A percentile compares a stretch with the other conserved stretches of the same genome.
Conservation (phyloP, 78 protist genomes). For the Andalucia godoyi region DNA sequence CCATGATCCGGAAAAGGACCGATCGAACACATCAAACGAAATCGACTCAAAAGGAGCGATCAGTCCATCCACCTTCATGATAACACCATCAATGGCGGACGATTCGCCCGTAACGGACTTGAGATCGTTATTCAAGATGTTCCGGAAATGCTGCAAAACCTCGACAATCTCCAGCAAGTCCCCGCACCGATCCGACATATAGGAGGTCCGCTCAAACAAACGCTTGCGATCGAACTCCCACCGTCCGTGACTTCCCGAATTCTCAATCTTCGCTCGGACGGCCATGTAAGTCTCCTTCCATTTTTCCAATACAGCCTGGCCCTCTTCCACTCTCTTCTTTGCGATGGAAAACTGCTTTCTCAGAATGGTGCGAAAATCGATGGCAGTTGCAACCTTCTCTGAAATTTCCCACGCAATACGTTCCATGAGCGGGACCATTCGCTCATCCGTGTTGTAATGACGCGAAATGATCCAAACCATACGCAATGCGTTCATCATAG, state of each 20-base stretch:
- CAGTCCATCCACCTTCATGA: constrained; percentile 22
- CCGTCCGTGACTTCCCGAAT: constrained; percentile 41
- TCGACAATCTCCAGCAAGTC: constrained; percentile 35
- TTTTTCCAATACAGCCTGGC: not conserved
- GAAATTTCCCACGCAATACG: constrained; percentile 48
- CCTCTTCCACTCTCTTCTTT: not conserved
- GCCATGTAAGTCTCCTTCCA: constrained; percentile 27
- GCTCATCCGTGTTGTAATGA: constrained; percentile 66
- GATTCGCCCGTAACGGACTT: constrained; percentile 59
- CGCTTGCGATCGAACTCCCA: constrained; percentile 74
- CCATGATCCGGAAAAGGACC: constrained; percentile 19
- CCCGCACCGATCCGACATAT: constrained; percentile 37
- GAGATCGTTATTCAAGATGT: constrained; percentile 49
- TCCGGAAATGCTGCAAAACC: constrained; percentile 26
- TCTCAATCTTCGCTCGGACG: constrained; percentile 49
- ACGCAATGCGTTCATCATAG: constrained; percentile 66
- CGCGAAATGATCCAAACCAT: constrained; percentile 88
- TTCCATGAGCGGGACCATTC: constrained; percentile 56
- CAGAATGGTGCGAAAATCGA: not conserved
- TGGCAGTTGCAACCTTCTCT: constrained; percentile 2
- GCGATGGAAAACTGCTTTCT: not conserved
- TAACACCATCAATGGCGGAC: constrained; percentile 40
- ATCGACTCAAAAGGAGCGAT: constrained; percentile 28
- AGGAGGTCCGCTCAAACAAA: constrained; percentile 46
- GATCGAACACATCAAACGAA: constrained; percentile 45